Base-by-base conservation (phyloP, 176 grass and related monocot genomes). In the Hordeum marinum region DNA sequence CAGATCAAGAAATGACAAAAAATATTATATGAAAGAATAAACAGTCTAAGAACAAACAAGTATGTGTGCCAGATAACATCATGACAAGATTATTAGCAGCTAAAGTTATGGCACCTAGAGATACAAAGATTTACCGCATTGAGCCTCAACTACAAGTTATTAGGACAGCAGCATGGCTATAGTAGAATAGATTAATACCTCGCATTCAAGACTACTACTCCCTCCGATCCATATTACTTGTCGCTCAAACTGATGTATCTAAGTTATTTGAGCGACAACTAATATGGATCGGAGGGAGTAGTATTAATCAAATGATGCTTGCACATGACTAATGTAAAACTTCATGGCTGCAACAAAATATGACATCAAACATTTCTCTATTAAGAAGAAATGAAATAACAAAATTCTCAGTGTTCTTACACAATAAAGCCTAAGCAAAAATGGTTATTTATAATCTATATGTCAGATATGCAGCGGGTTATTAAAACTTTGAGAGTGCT, bases 1-100 rank as follows among this genome's bases (percentile, higher is more conserved):
- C 45, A 82, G 11, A 87, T 42, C 48, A 85, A 81, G 57, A 29
- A 42, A 87, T 74, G 27, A 9, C 29, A 79, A 73, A 79, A 36
- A 21, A 50, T 39, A 6, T 75, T 45, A 85, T 40, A 78, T 8
- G 2, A 68, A 50, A 48, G 14, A 9, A 50, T 42, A 70, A 87
- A 73, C 17, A 90, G 17, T 82, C 26, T n/a, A 69, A 77, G 26
- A 45, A 77, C 50, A 62, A 78, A 52, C 34, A 48, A 58, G 20
- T 27, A 43, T 34, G 50, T 57, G 68, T n/a, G 6, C 2, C 27
- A 80, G 62, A 55, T 29, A 68, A 82, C 15, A 62, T 17, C 65
- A 87, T 59, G 10, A 20, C 42, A 69, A 64, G 54, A 80, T 6
- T 50, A 29, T 31, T 27, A n/a, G 64, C 8, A 66, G 17, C 7